Percentiles rank a stretch among this genome's conserved stretches.
Conservation (phyloP, 768 basidiomycete species). For the Hortiboletus campestris region DNA sequence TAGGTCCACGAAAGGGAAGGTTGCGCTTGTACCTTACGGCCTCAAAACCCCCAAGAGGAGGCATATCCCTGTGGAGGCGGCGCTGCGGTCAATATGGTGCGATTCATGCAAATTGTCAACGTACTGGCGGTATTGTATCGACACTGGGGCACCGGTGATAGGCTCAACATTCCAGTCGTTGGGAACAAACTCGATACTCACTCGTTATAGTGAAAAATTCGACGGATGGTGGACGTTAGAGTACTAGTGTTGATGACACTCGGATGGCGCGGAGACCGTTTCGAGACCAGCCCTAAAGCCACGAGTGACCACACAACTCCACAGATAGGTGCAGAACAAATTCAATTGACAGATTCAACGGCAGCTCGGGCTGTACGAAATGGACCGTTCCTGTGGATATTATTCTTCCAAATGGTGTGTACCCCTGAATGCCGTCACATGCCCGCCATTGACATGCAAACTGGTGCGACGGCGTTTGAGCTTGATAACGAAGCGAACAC, state of each 20-base stretch:
- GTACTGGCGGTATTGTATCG: conserved; percentile 29
- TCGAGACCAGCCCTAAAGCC: conserved; percentile 30
- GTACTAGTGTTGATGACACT: neutral
- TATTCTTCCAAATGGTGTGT: neutral
- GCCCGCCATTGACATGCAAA: conserved; percentile 1
- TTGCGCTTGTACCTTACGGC: conserved; percentile 93
- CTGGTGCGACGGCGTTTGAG: neutral
- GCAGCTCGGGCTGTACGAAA: neutral
- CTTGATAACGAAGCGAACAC: conserved; percentile 6
- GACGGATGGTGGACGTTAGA: neutral
- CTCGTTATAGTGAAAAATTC: conserved; percentile 10
- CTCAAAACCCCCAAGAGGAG: conserved; percentile 91
- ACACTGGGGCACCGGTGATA: conserved; percentile 16
- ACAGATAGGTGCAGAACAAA: neutral
- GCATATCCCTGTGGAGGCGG: conserved; percentile 75
- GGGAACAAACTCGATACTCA: conserved; percentile 14
- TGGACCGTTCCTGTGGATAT: conserved; percentile 23
- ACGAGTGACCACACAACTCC: conserved; percentile 12
- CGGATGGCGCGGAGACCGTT: neutral
- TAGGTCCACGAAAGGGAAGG: conserved; percentile 84
- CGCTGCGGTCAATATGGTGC: conserved; percentile 6
- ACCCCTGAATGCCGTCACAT: conserved; percentile 22
- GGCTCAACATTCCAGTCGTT: neutral
- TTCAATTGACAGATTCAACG: neutral
- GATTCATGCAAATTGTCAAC: conserved; percentile 13